Percentiles rank a stretch among this genome's conserved stretches.
phyloP scores from a whole-genome alignment of 2,329 filamentous ascomycete genomes.

The Alternaria sp. region DNA sequence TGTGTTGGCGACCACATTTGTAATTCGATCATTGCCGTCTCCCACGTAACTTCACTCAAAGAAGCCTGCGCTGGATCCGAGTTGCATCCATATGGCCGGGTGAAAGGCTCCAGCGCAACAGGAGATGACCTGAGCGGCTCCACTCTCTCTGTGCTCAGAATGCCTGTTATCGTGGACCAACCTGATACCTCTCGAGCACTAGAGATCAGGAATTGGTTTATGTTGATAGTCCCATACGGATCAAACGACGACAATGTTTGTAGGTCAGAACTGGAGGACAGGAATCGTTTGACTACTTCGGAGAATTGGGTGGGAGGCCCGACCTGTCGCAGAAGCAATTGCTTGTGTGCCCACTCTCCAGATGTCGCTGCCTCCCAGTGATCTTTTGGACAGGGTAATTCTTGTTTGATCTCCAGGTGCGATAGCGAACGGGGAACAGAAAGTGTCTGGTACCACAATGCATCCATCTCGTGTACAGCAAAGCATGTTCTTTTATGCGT shows the following conservation, averaged over 20 bases:
- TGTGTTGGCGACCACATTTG: conserved; percentile 39
- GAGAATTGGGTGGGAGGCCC: conserved; percentile 24
- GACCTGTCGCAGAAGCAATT: conserved; percentile 18
- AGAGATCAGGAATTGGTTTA: conserved; percentile 34
- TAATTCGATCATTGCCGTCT: conserved; percentile 37
- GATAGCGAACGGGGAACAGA: conserved; percentile 37
- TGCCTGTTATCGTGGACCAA: conserved; percentile 37
- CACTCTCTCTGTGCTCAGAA: conserved; percentile 33
- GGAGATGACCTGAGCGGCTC: conserved; percentile 29
- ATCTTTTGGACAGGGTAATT: conserved; percentile 25
- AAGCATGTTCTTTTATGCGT: conserved; percentile 30
- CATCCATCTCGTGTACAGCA: conserved; percentile 33
- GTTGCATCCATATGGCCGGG: conserved; percentile 8
- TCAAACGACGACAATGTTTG: conserved; percentile 24
- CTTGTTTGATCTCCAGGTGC: conserved; percentile 23
- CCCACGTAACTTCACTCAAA: conserved; percentile 32
- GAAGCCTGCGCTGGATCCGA: conserved; percentile 13
- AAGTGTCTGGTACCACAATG: conserved; percentile 36
- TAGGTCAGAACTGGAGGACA: conserved; percentile 20
- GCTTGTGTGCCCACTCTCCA: conserved; percentile 28
- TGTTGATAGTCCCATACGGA: conserved; percentile 35
- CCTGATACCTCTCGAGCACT: conserved; percentile 37
- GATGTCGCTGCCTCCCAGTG: conserved; percentile 27
- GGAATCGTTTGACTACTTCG: conserved; percentile 26
- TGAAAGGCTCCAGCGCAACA: conserved; percentile 24